Percentiles rank a stretch among this genome's conserved stretches.
These are phyloP conservation scores for Parafenestella ontariensis DNA, from an alignment of 2,329 filamentous ascomycete genomes.

Conservation along the genomic window DNA sequence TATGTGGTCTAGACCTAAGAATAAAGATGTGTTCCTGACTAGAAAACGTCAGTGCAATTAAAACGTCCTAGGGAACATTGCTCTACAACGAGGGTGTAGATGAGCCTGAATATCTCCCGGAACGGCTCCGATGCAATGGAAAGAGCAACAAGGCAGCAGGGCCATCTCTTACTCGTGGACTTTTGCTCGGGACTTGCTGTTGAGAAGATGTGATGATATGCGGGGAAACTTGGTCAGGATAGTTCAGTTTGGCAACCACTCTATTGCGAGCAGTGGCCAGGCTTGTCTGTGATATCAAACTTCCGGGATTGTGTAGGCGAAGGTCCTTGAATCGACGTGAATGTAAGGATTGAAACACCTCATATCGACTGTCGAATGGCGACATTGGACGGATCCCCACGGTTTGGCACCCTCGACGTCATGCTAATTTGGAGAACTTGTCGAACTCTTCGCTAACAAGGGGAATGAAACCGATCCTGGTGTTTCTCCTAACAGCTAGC, in stretches of 20 bases:
- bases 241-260: background rate
- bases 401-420: background rate
- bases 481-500: background rate
- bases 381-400: background rate
- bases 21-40: background rate
- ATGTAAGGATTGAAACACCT: background rate
- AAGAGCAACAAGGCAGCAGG: background rate
- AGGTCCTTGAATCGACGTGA: background rate
- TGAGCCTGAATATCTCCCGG: constrained; percentile 5
- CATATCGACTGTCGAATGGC: background rate
- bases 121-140: background rate
- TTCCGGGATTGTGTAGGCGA: background rate
- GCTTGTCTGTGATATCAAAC: background rate
- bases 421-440: background rate
- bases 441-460: background rate
- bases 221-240: background rate
- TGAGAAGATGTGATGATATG: background rate
- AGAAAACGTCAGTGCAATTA: constrained; percentile 3
- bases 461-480: background rate
- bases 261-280: background rate
- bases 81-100: background rate
- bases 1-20: background rate
- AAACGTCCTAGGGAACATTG: background rate
- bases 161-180: background rate
- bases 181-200: no score